Percentiles rank a stretch among this genome's conserved stretches.
Evolutionary conservation across 768 basidiomycete genomes (phyloP).

Genomic region (Terana coerulea): DNA sequence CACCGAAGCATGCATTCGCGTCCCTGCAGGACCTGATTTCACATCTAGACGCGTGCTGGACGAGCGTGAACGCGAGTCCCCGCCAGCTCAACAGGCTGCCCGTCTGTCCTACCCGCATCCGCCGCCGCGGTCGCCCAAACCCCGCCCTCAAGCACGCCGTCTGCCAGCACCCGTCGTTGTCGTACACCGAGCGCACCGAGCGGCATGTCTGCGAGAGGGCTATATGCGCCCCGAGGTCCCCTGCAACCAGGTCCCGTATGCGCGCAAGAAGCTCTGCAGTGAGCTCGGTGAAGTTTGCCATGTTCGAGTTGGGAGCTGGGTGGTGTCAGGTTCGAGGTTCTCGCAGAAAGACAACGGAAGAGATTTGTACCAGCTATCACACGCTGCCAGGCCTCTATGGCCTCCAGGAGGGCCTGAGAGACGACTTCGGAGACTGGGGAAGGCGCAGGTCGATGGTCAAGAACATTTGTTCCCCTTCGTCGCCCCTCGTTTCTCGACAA

Average conservation of each 20-base stretch:
- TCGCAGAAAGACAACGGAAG: background rate
- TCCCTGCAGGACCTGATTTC: conserved; percentile 21
- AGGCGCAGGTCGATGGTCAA: background rate
- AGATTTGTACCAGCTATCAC: conserved; percentile 5
- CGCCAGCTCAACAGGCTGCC: conserved; percentile 7
- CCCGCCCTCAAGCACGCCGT: conserved; percentile 21
- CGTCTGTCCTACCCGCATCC: background rate
- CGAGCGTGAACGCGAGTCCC: conserved; percentile 17
- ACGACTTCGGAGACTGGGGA: background rate
- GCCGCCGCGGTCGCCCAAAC: conserved; percentile 18
- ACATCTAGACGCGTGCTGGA: conserved; percentile 16
- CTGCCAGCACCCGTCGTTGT: conserved; percentile 18
- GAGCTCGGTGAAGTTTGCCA: conserved; percentile 11
- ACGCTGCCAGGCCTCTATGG: background rate
- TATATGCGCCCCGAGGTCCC: conserved; percentile 19
- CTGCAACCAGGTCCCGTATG: conserved; percentile 16
- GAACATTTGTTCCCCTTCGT: background rate
- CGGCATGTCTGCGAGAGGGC: conserved; percentile 21
- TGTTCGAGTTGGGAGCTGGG: conserved; percentile 2
- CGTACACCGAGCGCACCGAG: conserved; percentile 14
- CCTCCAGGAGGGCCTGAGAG: background rate
- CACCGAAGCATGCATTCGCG: conserved; percentile 23
- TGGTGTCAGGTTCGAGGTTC: background rate
- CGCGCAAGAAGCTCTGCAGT: conserved; percentile 11
- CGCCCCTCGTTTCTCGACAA: background rate